phyloP scores from a whole-genome alignment of 2,329 filamentous ascomycete genomes.

The Cercospora sesami region DNA sequence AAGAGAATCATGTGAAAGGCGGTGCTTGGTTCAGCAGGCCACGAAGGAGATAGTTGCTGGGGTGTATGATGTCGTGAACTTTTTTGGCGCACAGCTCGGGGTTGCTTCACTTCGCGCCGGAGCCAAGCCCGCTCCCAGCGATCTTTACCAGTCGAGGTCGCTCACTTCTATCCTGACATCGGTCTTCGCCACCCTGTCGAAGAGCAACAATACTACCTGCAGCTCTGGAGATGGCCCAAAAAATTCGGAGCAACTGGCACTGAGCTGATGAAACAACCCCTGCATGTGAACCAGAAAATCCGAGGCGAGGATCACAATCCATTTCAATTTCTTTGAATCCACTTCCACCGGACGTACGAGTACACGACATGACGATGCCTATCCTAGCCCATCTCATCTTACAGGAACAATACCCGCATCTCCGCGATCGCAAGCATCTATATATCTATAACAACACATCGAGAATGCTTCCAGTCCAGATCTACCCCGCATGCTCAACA shows the following conservation, averaged over 20 bases:
- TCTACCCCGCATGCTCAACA: slow-evolving; percentile 77
- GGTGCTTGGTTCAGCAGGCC: neutral
- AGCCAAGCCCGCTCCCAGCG: neutral
- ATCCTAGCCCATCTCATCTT: neutral
- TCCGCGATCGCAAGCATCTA: neutral
- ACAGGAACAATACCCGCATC: neutral
- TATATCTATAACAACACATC: slow-evolving; percentile 1
- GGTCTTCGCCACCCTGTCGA: neutral
- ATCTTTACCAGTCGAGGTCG: neutral
- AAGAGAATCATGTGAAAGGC: neutral
- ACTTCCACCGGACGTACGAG: neutral
- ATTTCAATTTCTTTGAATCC: neutral
- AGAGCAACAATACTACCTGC: neutral
- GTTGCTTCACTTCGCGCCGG: slow-evolving; percentile 4
- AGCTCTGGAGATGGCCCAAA: neutral
- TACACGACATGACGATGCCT: neutral
- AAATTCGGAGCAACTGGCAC: neutral
- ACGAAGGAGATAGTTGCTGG: neutral
- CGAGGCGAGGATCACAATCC: neutral
- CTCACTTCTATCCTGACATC: neutral
- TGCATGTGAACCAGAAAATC: neutral
- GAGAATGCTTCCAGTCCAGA: neutral
- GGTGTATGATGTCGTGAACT: neutral
- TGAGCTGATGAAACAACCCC: neutral
- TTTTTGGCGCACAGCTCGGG: neutral